Evolutionary conservation across 139 green algal genomes (phyloP), one percentile per base, ranked within the genome.

Genomic region (Astrephomene gubernaculifera): DNA sequence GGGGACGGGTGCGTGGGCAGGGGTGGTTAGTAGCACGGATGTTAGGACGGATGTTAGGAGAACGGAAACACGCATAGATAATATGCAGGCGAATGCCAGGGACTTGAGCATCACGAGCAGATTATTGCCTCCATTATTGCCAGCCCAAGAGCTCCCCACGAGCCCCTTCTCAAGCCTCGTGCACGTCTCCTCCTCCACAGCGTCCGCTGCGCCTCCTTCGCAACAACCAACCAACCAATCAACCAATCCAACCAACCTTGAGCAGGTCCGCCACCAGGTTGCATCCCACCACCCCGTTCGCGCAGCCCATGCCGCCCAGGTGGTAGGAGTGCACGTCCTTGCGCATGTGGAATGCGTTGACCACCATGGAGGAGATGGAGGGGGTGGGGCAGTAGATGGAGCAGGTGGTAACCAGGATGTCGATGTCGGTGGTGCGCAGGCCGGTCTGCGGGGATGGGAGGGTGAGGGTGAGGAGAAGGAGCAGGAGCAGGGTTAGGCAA

Each of bases 311-410:
- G 71, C 93, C 93, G 49, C 79, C 79, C 33, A 78, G 27, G 52
- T 86, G 79, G 49, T 78, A 86, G n/a, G 79, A 41, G 67, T 91
- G 85, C 4, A 94, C 44, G 54, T 94, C 92, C 29, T 86, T 73
- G 12, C 89, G 87, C 93, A 97, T 91, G 57, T 87, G 83, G 84
- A 90, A 94, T n/a, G 88, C 84, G 87, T 94, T 91, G 60, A 92
- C 71, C 36, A 97, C 84, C 94, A 97, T 96, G 75, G 89, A 91
- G 0, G 94, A 85, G 53, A 98, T 83, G 73, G 92, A 96, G 53
- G 95, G 95, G 17, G 94, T 97, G 70, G 95, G 94, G 87, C 90
- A 94, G 88, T 97, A 98, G 85, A 97, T 94, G 71, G 82, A 92
- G 75, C 79, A 91, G 38, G 83, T 90, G 21, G 89, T 93, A 43